Evolutionary conservation across 2,329 filamentous ascomycete genomes (phyloP).

Genomic region (Penicillium olsonii): DNA sequence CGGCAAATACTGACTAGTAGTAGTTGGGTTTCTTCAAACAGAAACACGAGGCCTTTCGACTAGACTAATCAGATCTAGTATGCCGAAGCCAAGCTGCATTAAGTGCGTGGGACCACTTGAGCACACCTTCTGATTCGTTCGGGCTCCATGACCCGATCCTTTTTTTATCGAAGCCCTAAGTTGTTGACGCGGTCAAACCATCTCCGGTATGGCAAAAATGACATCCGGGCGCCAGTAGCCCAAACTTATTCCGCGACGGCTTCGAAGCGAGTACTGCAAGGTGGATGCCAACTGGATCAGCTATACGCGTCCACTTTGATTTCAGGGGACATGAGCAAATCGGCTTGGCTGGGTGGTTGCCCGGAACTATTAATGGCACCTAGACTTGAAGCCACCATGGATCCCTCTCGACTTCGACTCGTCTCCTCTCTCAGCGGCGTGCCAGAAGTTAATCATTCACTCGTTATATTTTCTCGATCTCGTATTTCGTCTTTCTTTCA

Average conservation of each 20-base stretch:
- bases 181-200: slow-evolving; percentile 19
- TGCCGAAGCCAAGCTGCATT: slow-evolving; percentile 15
- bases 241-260: slow-evolving; percentile 1
- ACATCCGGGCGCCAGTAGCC: slow-evolving; percentile 13
- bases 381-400: slow-evolving; percentile 14
- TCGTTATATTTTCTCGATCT: slow-evolving; percentile 9
- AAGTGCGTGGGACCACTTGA: slow-evolving; percentile 10
- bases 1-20: background rate
- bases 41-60: background rate
- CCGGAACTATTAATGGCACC: slow-evolving; percentile 16
- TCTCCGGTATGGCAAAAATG: slow-evolving; percentile 14
- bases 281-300: slow-evolving; percentile 16
- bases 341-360: slow-evolving; percentile 5
- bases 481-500: background rate
- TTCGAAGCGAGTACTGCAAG: slow-evolving; percentile 4
- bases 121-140: slow-evolving; percentile 5
- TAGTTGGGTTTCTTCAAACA: background rate
- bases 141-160: slow-evolving; percentile 12
- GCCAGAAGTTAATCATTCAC: slow-evolving; percentile 10
- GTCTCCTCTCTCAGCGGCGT: slow-evolving; percentile 6
- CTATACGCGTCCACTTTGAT: slow-evolving; percentile 19
- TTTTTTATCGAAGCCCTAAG: slow-evolving; percentile 13
- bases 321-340: slow-evolving; percentile 17
- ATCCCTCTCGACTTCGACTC: slow-evolving; percentile 5
- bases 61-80: slow-evolving; percentile 14